Base-by-base conservation (phyloP, 2,329 filamentous ascomycete genomes). In the Diaporthe aspalathi region DNA sequence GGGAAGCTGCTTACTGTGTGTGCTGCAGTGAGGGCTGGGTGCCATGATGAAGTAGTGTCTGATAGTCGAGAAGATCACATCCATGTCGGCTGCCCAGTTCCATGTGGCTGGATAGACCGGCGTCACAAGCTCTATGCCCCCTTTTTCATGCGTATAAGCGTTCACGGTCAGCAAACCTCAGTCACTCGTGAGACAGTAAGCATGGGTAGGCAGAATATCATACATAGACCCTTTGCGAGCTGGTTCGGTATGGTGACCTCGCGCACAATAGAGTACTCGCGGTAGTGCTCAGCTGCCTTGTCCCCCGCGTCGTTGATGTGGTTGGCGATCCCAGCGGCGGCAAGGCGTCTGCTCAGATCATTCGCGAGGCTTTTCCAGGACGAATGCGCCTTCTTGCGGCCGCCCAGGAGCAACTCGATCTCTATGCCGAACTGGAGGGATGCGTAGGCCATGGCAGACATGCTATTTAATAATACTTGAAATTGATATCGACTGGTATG, bases 221-320 rank as follows among this genome's bases (percentile, higher is more conserved):
- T 53, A 82, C 80, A 82, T 5, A 78, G 76, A 45, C 77, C 77
- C 73, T 81, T 79, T 40, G 73, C 76, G 1, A 78, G 75, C 57
- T 79, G 76, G 57, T 73, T 76, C 1, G 78, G 78, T 32, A 83
- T 80, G 5, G 81, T 83, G 2, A 82, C 76, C 63, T 83, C 81
- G 16, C 75, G 80, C 5, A 80, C 76, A 47, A 83, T 78, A 38
- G 79, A 81, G 81, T 81, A 83, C 63, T 81, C 78, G 50, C 73
- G 66, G 73, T 83, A 83, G 52, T 79, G 78, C 38, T 78, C 78
- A 5, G 71, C 54, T 4, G 77, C 74, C 65, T 79, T 78, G 62
- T 77, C 74, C 47, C 75, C 74, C 70, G 70, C 70, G 4, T 79
- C 77, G 66, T 78, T 78, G 70, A 83, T 71, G 52, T 81, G 80